Conservation (phyloP, 78 protist species). For the Cavenderia fasciculata region DNA sequence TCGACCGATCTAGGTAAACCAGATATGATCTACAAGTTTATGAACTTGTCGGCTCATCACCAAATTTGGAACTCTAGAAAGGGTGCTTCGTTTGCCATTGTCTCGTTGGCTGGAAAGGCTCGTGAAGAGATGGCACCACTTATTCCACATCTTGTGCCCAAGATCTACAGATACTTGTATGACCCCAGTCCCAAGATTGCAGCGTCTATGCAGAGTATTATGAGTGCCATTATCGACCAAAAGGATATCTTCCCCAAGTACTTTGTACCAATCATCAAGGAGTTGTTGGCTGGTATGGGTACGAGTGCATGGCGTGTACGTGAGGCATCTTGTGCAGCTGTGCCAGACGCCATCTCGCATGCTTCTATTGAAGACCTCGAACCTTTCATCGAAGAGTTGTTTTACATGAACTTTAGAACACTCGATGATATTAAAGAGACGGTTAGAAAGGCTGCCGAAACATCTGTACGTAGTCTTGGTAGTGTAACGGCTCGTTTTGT, state of each 20-base stretch:
- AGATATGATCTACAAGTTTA: conserved; percentile 83
- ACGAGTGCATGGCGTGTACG: conserved; percentile 77
- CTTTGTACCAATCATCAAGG: conserved; percentile 54
- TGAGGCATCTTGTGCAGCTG: conserved; percentile 74
- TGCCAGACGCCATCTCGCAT: conserved; percentile 65
- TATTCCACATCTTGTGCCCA: conserved; percentile 81
- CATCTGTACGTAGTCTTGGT: conserved; percentile 41
- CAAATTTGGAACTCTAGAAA: conserved; percentile 84
- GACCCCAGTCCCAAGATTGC: conserved; percentile 85
- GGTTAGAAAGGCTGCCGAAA: conserved; percentile 74
- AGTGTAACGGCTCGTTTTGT: conserved; percentile 32
- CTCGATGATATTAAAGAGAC: conserved; percentile 86
- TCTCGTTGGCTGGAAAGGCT: conserved; percentile 19
- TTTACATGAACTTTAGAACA: conserved; percentile 61
- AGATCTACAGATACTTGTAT: conserved; percentile 77
- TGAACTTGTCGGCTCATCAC: conserved; percentile 81
- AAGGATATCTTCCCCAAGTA: conserved; percentile 59
- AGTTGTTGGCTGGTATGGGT: conserved; percentile 56
- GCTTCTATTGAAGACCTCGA: conserved; percentile 40
- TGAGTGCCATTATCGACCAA: conserved; percentile 35
- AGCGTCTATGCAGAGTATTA: conserved; percentile 45
- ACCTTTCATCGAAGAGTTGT: conserved; percentile 67
- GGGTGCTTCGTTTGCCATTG: conserved; percentile 87
- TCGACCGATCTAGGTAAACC: conserved; percentile 87
- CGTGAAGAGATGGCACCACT: conserved; percentile 72